Percentiles rank a stretch among this genome's conserved stretches.
These are phyloP conservation scores for Dipodascus geniculatus DNA, from an alignment of 805 yeast species.

Conservation along the genomic window DNA sequence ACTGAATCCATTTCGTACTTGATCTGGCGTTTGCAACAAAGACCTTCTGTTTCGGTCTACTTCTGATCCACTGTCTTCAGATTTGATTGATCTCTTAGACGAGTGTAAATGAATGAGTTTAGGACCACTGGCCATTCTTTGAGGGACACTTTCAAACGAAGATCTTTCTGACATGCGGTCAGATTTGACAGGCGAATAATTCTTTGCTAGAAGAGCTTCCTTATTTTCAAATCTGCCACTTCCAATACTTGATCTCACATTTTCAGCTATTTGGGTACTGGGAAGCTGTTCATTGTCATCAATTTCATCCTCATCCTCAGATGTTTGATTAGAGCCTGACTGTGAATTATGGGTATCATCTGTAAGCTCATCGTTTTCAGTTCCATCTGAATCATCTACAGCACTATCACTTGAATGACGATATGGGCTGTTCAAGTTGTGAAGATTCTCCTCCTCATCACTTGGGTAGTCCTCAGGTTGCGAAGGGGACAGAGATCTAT, in stretches of 20 bases:
- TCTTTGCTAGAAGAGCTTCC: not conserved
- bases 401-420: not conserved
- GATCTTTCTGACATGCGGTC: not conserved
- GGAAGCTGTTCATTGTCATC: not conserved
- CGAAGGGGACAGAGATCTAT: not conserved
- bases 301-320: not conserved
- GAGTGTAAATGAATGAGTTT: not conserved
- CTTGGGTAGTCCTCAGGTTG: no score
- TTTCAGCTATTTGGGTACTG: not conserved
- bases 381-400: not conserved
- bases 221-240: not conserved
- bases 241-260: not conserved
- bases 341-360: not conserved
- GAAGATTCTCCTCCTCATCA: not conserved
- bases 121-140: not conserved
- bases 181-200: not conserved
- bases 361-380: not conserved
- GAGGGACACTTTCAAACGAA: not conserved
- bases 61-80: not conserved
- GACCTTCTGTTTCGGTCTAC: not conserved
- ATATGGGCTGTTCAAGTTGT: not conserved
- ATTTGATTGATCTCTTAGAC: not conserved
- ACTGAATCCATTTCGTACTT: not conserved
- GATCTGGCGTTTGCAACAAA: not conserved
- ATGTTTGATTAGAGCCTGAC: not conserved